phyloP scores from a whole-genome alignment of 108 stramenopile species.

The Nitzschia sp. region DNA sequence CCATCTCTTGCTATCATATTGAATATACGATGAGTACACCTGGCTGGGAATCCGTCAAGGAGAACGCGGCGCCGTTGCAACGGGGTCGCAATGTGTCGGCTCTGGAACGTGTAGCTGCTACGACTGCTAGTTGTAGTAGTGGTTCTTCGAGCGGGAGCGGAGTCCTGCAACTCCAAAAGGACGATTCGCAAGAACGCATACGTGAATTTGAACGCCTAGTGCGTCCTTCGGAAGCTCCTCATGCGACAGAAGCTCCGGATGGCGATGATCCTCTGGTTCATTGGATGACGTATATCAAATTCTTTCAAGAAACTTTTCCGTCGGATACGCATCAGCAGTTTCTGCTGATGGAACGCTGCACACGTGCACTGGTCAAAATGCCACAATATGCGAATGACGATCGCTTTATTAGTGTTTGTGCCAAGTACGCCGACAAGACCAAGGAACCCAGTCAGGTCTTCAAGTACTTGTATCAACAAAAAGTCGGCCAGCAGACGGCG shows the following conservation, averaged over 20 bases:
- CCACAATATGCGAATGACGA: constrained; percentile 69
- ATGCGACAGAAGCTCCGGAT: constrained; percentile 44
- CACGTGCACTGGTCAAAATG: constrained; percentile 57
- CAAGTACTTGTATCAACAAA: constrained; percentile 71
- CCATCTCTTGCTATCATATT: too few relatives aligned
- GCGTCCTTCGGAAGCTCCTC: constrained; percentile 57
- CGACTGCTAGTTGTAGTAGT: too few relatives aligned
- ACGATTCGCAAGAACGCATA: constrained; percentile 30
- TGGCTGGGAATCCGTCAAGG: constrained; percentile 78
- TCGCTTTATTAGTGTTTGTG: constrained; percentile 78
- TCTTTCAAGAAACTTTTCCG: constrained; percentile 67
- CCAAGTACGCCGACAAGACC: constrained; percentile 80
- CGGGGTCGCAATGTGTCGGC: constrained; percentile 64
- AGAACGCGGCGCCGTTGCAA: constrained; percentile 85
- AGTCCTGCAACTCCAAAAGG: constrained; percentile 15
- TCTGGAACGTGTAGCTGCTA: constrained; percentile 35
- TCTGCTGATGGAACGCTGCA: constrained; percentile 82
- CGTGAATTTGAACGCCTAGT: constrained; percentile 58
- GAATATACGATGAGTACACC: constrained; percentile 40
- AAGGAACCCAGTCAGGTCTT: constrained; percentile 66
- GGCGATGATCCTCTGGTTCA: constrained; percentile 65
- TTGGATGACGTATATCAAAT: constrained; percentile 85
- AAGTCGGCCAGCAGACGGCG: constrained; percentile 57
- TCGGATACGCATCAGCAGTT: constrained; percentile 77
- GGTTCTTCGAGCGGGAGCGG: neutral